Conservation (phyloP, 2,329 filamentous ascomycete species). For the Arachnomyces sp. region DNA sequence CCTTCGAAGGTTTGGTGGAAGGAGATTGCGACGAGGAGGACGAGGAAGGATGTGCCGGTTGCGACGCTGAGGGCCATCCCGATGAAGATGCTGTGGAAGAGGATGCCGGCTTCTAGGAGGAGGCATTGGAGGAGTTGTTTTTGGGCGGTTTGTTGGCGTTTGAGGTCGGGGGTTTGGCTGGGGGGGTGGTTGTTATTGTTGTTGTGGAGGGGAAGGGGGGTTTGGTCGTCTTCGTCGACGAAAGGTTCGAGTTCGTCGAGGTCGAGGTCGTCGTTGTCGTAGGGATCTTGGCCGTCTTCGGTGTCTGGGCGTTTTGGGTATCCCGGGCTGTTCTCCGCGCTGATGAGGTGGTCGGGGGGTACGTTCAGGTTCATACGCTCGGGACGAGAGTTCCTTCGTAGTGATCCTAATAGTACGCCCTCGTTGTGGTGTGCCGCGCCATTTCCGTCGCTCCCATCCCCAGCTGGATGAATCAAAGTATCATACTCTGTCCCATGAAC, state of each 20-base stretch:
- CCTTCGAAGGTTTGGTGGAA: slow-evolving; percentile 89
- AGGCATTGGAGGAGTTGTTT: slow-evolving; percentile 67
- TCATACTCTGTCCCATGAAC: slow-evolving; percentile 49
- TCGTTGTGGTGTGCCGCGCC: not conserved
- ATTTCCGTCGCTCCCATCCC: slow-evolving; percentile 4
- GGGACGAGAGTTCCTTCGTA: too few species aligned
- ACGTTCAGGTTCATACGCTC: not conserved
- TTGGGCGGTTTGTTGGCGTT: slow-evolving; percentile 31
- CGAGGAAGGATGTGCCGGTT: slow-evolving; percentile 68
- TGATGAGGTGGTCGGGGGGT: slow-evolving; percentile 12
- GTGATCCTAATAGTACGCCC: not conserved
- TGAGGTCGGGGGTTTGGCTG: slow-evolving; percentile 4
- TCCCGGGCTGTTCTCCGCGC: slow-evolving; percentile 12
- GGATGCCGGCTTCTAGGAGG: slow-evolving; percentile 71
- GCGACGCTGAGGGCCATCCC: slow-evolving; percentile 79
- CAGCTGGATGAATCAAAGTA: slow-evolving; percentile 25
- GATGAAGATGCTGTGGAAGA: slow-evolving; percentile 80
- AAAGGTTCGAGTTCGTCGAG: slow-evolving; percentile 45
- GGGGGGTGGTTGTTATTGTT: slow-evolving; percentile 10
- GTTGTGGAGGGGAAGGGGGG: slow-evolving; percentile 9
- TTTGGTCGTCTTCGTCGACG: slow-evolving; percentile 14
- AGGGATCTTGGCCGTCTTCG: slow-evolving; percentile 33
- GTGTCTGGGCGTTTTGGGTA: slow-evolving; percentile 17
- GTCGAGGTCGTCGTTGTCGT: slow-evolving; percentile 52
- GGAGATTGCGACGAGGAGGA: slow-evolving; percentile 70